These are phyloP conservation scores for Paracoccidioides brasiliensis DNA, from an alignment of 2,329 filamentous ascomycete species.

Conservation along the genomic window DNA sequence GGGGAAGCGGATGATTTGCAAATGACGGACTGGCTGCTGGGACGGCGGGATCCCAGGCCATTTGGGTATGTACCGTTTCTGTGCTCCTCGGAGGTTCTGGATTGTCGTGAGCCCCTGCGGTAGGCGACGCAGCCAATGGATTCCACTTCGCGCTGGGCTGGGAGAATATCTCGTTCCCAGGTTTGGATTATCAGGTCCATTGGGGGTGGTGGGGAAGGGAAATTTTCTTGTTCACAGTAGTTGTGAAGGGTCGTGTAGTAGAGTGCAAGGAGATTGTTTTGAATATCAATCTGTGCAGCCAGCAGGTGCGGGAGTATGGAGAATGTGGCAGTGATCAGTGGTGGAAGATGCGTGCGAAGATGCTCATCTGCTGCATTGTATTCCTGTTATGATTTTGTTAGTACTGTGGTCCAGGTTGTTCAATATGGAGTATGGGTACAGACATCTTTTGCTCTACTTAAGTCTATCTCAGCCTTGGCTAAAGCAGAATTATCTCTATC, in stretches of 20 bases:
- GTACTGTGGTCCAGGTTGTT: neutral
- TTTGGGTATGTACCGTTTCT: slow-evolving; percentile 31
- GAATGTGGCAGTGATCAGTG: slow-evolving; percentile 56
- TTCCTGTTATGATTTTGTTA: slow-evolving; percentile 36
- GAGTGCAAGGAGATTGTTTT: slow-evolving; percentile 63
- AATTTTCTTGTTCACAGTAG: slow-evolving; percentile 55
- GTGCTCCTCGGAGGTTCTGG: slow-evolving; percentile 38
- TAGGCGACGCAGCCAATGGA: slow-evolving; percentile 49
- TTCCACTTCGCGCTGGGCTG: slow-evolving; percentile 54
- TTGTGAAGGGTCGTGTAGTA: slow-evolving; percentile 66
- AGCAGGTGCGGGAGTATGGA: slow-evolving; percentile 62
- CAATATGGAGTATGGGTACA: slow-evolving; percentile 9
- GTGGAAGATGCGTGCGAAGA: slow-evolving; percentile 57
- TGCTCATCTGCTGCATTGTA: slow-evolving; percentile 65
- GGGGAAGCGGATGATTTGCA: slow-evolving; percentile 20
- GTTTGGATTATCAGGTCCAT: slow-evolving; percentile 56
- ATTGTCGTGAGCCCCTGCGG: slow-evolving; percentile 48
- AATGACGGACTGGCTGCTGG: slow-evolving; percentile 23
- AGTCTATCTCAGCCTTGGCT: slow-evolving; percentile 57
- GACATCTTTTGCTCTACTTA: slow-evolving; percentile 53
- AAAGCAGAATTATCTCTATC: slow-evolving; percentile 61
- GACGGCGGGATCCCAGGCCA: slow-evolving; percentile 23
- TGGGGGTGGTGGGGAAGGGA: slow-evolving; percentile 58
- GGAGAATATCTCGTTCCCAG: slow-evolving; percentile 52
- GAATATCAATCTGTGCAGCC: slow-evolving; percentile 57